Evolutionary conservation across 148 eudicot species (phyloP), one percentile per base, ranked within the genome.

Genomic region (Spergularia bocconei): DNA sequence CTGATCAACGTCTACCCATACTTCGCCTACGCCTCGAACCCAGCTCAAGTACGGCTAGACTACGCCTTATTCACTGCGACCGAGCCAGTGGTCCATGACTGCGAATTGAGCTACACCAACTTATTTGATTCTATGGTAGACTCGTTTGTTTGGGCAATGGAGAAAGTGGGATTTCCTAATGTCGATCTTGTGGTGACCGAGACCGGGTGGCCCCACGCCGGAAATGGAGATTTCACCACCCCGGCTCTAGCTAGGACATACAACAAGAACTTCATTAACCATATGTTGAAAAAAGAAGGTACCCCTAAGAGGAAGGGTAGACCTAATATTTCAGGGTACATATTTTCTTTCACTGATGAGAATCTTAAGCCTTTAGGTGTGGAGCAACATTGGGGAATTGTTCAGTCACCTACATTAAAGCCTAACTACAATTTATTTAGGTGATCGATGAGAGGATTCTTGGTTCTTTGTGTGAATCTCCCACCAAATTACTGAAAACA

Each of bases 1-100:
- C 53, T 87, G 21, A 48, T 77, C 53, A 85, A 86, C 29, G 55
- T 85, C 21, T 90, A 90, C 75, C 91, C 91, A 0, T 90, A 85
- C 61, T 85, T 87, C 25, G 82, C 89, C 11, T 75, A 85, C 23
- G 80, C 78, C 0, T 41, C 74, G 0, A 73, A 79, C 39, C 85
- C 91, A 0, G 21, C 4, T 0, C 13, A 84, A 8, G 48, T 88
- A 3, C 67, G 50, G 5, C 25, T 90, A 7, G 82, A 80, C 4
- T 90, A 84, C 29, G 88, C 91, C 0, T 74, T 53, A 6, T 83
- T 88, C 61, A 77, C 70, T 1, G 64, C 84, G 0, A 29, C 41
- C 0, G 10, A 41, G 0, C 48, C 75, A 0, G 81, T 78, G 14
- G 67, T 71, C 25, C 71, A 38, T 20, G 89, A 89, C 44, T 64